phyloP scores from a whole-genome alignment of 2,329 filamentous ascomycete species.

The Beauveria medogensis region DNA sequence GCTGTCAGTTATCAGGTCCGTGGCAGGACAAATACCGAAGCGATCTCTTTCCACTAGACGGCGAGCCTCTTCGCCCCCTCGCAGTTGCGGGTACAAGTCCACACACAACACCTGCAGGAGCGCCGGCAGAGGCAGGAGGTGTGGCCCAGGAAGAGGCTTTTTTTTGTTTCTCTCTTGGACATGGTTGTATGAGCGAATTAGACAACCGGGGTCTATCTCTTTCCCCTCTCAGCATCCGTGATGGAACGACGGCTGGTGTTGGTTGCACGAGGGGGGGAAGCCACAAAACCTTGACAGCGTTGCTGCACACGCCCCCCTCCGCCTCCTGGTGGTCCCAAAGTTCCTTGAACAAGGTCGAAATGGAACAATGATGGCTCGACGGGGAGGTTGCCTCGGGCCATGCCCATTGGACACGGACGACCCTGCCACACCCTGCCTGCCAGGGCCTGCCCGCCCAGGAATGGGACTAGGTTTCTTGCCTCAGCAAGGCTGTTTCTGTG shows the following conservation, averaged over 20 bases:
- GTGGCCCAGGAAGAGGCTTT: not conserved
- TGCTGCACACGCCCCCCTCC: conserved; percentile 8
- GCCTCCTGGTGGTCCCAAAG: not conserved
- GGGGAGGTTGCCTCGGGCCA: not conserved
- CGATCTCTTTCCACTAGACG: not conserved
- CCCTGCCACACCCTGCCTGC: not conserved
- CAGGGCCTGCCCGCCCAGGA: too few relatives aligned
- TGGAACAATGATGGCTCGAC: not conserved
- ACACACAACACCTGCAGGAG: not conserved
- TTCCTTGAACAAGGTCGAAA: not conserved
- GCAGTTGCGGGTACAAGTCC: not conserved
- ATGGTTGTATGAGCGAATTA: not conserved
- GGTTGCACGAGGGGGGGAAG: not conserved
- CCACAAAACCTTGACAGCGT: conserved; percentile 1
- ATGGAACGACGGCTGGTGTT: conserved; percentile 3
- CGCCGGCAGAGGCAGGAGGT: not conserved
- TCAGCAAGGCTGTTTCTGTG: too few relatives aligned
- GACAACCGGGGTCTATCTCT: not conserved
- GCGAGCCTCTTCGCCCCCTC: conserved; percentile 2
- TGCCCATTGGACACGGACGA: not conserved
- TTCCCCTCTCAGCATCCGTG: not conserved
- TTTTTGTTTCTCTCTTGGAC: not conserved
- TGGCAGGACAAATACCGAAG: conserved; percentile 2
- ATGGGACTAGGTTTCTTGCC: too few relatives aligned
- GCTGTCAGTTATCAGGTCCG: conserved; percentile 2